phyloP scores from a whole-genome alignment of 345 rosid species.

The Hevea brasiliensis region DNA sequence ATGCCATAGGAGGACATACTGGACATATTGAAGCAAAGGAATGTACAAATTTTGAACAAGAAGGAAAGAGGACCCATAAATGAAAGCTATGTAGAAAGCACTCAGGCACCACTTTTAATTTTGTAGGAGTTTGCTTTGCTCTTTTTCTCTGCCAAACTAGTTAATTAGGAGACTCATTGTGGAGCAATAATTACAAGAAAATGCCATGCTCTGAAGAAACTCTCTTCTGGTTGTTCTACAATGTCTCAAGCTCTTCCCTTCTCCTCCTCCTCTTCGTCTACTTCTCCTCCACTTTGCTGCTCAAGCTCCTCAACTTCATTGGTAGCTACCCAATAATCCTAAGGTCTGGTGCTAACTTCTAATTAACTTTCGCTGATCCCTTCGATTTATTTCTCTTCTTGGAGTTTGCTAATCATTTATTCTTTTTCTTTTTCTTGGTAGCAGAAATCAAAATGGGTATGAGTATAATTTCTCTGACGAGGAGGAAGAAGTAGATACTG shows the following conservation, averaged over 20 bases:
- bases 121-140: constrained; percentile 32
- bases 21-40: constrained; percentile 20
- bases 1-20: constrained; percentile 4
- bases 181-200: constrained; percentile 28
- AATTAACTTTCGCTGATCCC: neutral
- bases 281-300: constrained; percentile 60
- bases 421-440: neutral
- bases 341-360: constrained; percentile 38
- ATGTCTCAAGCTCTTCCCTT: constrained; percentile 61
- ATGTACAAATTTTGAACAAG: constrained; percentile 28
- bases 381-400: too few species aligned
- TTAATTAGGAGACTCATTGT: constrained; percentile 20
- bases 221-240: constrained; percentile 67
- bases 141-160: constrained; percentile 5
- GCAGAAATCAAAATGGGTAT: constrained; percentile 58
- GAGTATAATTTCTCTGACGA: constrained; percentile 64
- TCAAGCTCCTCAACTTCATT: constrained; percentile 56
- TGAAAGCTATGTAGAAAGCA: constrained; percentile 31
- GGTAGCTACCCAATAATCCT: constrained; percentile 64
- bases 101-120: constrained; percentile 12
- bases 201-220: constrained; percentile 85
- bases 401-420: too few species aligned
- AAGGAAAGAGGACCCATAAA: neutral
- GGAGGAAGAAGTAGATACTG: constrained; percentile 44
- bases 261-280: constrained; percentile 69